phyloP scores from a whole-genome alignment of 2,329 filamentous ascomycete genomes.

The Phaeosphaeriaceae sp. region DNA sequence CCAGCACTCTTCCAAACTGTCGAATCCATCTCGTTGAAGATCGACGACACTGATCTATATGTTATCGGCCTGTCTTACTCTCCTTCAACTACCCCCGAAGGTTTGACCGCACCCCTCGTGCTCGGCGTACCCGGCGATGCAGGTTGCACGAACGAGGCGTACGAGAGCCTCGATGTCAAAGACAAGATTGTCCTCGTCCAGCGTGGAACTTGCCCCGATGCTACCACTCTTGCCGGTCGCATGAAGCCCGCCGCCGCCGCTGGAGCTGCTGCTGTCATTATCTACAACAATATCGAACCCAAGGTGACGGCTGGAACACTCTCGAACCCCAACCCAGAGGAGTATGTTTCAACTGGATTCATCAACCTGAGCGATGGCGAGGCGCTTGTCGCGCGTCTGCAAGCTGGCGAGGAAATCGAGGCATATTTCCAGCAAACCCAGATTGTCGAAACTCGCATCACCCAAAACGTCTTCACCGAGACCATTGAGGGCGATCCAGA shows the following conservation, averaged over 20 bases:
- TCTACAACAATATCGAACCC: constrained; percentile 51
- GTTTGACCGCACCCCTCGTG: constrained; percentile 52
- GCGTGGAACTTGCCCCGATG: constrained; percentile 52
- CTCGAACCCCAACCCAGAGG: constrained; percentile 46
- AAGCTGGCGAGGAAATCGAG: constrained; percentile 50
- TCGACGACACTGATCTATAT: constrained; percentile 47
- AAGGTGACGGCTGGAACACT: constrained; percentile 52
- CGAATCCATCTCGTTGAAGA: constrained; percentile 51
- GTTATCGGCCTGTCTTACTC: constrained; percentile 57
- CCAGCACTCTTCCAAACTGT: constrained; percentile 55
- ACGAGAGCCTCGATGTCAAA: constrained; percentile 49
- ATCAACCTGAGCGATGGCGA: constrained; percentile 55
- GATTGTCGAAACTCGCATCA: constrained; percentile 59
- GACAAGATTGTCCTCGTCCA: constrained; percentile 54
- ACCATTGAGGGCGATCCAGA: constrained; percentile 47
- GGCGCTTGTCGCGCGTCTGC: constrained; percentile 50
- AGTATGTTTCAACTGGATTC: constrained; percentile 49
- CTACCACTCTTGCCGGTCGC: constrained; percentile 51
- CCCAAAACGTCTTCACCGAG: constrained; percentile 53
- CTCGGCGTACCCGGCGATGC: constrained; percentile 50
- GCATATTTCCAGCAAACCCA: constrained; percentile 57
- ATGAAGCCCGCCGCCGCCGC: constrained; percentile 52
- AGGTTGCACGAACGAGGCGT: constrained; percentile 51
- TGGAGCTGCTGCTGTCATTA: constrained; percentile 52
- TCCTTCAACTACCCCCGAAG: constrained; percentile 56